A percentile compares a stretch with the other conserved stretches of the same genome.
Evolutionary conservation across 2,329 filamentous ascomycete genomes (phyloP).

Genomic region (Gnomoniopsis smithogilvyi): DNA sequence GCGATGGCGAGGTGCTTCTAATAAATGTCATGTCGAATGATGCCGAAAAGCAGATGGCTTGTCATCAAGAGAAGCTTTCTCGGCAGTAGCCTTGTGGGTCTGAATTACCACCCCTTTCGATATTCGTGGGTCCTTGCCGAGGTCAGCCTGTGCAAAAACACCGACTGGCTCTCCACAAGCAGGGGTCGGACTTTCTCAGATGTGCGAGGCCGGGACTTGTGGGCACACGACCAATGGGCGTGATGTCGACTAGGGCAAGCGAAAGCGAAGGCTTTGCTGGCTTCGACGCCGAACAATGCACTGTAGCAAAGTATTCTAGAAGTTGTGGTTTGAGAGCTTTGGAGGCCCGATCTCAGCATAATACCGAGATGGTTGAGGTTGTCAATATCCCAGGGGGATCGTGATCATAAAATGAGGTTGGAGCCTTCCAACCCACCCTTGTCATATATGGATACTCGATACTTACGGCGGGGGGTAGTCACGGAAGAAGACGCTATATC

Average conservation of each 20-base stretch:
- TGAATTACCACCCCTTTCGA: not conserved
- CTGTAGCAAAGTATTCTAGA: no score
- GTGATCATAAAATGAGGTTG: not conserved
- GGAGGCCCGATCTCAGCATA: not conserved
- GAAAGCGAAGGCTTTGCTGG: conserved; percentile 1
- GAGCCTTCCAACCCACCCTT: not conserved
- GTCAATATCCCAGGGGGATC: not conserved
- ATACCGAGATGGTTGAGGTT: not conserved
- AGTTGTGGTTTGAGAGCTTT: not conserved
- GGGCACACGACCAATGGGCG: conserved; percentile 1
- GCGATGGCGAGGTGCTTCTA: not conserved
- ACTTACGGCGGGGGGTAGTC: not conserved
- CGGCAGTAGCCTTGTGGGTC: not conserved
- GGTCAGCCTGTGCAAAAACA: not conserved
- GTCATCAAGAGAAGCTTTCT: not conserved
- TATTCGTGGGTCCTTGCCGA: not conserved
- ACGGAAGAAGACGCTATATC: no score
- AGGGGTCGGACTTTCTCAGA: conserved; percentile 7
- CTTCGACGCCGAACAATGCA: not conserved
- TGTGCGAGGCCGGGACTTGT: conserved; percentile 1
- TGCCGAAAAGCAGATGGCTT: not conserved
- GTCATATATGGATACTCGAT: not conserved
- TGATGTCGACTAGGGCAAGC: not conserved
- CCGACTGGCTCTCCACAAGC: not conserved
- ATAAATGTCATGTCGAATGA: not conserved